phyloP scores from a whole-genome alignment of 129 eudicot genomes.

The Pulicaria dysenterica region DNA sequence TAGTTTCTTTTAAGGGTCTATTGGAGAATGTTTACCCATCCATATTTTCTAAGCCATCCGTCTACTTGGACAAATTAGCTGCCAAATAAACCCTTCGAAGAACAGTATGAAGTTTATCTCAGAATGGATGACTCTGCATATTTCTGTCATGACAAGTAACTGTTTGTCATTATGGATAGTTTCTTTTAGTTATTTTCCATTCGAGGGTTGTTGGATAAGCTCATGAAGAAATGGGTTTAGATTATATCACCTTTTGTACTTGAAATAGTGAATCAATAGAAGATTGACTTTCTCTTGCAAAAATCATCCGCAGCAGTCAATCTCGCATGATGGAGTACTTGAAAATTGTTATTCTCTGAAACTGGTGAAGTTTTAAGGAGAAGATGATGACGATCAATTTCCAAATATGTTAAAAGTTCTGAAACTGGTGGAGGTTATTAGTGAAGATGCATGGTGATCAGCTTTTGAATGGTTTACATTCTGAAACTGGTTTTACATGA shows the following conservation, averaged over 20 bases:
- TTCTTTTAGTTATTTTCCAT: neutral
- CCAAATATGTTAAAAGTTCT: neutral
- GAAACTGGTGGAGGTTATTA: conserved; percentile 4
- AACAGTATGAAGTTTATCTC: conserved; percentile 12
- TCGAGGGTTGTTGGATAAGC: conserved; percentile 22
- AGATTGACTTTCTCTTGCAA: conserved; percentile 6
- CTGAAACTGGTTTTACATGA: conserved; percentile 10
- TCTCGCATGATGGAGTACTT: neutral
- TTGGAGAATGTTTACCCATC: conserved; percentile 9
- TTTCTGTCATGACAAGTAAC: conserved; percentile 23
- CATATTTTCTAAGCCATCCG: conserved; percentile 21
- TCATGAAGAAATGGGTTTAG: conserved; percentile 18
- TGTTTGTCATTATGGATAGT: conserved; percentile 23
- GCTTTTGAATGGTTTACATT: neutral
- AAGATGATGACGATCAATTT: neutral
- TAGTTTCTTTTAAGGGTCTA: conserved; percentile 12
- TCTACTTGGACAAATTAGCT: conserved; percentile 16
- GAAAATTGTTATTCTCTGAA: conserved; percentile 6
- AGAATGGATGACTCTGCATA: conserved; percentile 16
- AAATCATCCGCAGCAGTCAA: neutral
- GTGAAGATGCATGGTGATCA: neutral
- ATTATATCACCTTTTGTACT: conserved; percentile 9
- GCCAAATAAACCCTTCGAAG: conserved; percentile 5
- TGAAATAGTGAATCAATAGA: conserved; percentile 20
- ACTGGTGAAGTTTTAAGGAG: neutral